Evolutionary conservation across 495 filamentous ascomycete species (phyloP).

Genomic region (Aspergillus ostianus): DNA sequence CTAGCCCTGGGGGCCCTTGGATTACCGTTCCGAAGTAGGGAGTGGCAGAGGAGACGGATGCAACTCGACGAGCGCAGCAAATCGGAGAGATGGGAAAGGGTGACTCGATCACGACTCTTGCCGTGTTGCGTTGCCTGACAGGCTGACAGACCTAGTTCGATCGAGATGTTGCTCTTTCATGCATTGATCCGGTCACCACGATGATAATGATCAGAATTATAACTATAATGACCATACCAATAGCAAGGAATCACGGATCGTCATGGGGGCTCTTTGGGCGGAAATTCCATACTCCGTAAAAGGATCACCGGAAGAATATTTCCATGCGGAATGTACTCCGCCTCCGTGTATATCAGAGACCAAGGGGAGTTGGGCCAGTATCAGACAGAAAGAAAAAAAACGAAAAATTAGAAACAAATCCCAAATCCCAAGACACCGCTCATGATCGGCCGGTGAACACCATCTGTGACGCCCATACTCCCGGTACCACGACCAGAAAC

Average conservation of each 20-base stretch:
- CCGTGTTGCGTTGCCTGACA: too few species aligned
- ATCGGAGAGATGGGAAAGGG: constrained; percentile 1
- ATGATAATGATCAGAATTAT: too few species aligned
- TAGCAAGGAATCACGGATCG: neutral
- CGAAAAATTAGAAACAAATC: too few species aligned
- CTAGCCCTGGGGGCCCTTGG: neutral
- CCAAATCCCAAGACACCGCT: too few species aligned
- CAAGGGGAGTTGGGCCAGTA: neutral
- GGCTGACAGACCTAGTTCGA: too few species aligned
- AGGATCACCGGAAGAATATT: neutral
- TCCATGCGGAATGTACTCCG: neutral
- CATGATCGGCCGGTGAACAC: neutral
- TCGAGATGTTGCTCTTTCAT: too few species aligned
- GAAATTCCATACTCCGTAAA: neutral
- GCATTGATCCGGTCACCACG: too few species aligned
- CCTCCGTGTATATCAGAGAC: neutral
- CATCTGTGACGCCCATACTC: neutral
- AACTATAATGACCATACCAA: too few species aligned
- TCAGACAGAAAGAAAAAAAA: neutral
- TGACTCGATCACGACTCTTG: neutral
- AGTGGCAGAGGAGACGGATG: neutral
- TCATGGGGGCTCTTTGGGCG: neutral
- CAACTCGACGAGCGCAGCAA: neutral
- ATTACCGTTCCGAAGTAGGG: neutral
- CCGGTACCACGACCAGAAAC: neutral